Evolutionary conservation across 352 stramenopile species (phyloP).

Genomic region (Pythium grandisporangium): DNA sequence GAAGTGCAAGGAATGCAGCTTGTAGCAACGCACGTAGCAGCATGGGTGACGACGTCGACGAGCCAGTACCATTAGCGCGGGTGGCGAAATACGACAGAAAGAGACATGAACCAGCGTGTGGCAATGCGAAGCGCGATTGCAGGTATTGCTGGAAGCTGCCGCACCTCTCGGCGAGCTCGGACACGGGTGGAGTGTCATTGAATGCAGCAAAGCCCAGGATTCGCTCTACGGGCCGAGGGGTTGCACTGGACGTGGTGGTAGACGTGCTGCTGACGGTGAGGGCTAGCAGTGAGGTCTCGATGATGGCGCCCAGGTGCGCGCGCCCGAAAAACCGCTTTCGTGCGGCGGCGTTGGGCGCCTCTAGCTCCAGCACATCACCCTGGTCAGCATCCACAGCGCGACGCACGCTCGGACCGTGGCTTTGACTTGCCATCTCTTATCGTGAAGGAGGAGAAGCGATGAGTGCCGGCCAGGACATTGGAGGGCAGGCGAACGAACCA

Average conservation of each 20-base stretch:
- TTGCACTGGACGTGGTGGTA: slow-evolving; percentile 52
- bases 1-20: slow-evolving; percentile 31
- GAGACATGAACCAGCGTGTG: slow-evolving; percentile 28
- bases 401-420: too few relatives aligned
- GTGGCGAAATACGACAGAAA: slow-evolving; percentile 56
- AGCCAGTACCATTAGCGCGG: slow-evolving; percentile 10
- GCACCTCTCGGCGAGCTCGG: slow-evolving; percentile 18
- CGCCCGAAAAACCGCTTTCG: slow-evolving; percentile 60
- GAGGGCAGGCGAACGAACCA: too few relatives aligned
- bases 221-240: slow-evolving; percentile 29
- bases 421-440: too few relatives aligned
- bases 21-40: slow-evolving; percentile 52
- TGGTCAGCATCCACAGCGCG: slow-evolving; percentile 54
- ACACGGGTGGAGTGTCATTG: slow-evolving; percentile 33
- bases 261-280: too few relatives aligned
- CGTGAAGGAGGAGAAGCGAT: too few relatives aligned
- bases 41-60: slow-evolving; percentile 6
- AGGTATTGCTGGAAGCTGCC: slow-evolving; percentile 29
- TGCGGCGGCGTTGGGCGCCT: slow-evolving; percentile 41
- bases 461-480: too few relatives aligned
- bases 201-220: slow-evolving; percentile 58
- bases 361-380: slow-evolving; percentile 42
- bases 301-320: slow-evolving; percentile 35
- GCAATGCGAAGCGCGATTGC: slow-evolving; percentile 39
- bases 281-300: slow-evolving; percentile 66